Base-by-base conservation (phyloP, 2,329 filamentous ascomycete genomes). In the Ceratocystis smalleyi region DNA sequence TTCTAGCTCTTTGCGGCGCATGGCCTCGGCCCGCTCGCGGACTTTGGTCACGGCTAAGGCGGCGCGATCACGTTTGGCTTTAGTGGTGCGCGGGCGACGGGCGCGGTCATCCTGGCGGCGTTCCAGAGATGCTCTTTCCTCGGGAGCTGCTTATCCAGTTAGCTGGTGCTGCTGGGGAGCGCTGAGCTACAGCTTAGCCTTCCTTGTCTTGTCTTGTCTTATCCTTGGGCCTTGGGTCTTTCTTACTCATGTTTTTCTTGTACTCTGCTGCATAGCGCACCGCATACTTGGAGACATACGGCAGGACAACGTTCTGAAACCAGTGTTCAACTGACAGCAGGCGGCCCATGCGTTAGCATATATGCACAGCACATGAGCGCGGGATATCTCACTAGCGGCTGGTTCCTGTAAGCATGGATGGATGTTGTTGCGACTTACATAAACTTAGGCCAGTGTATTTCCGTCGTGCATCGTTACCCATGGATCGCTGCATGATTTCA, bases 391-490 rank as follows among this genome's bases (percentile, higher is more conserved):
- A 45, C 32, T 45, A 19, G 35, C 24, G 10, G n/a, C 47, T 22
- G 3, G 8, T 51, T n/a, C 12, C 10, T 51, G 47, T n/a, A 6
- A 24, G n/a, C 12, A 7, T 51, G n/a, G 6, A 19, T 51, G 10
- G 10, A 40, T 40, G 47, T 35, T 40, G 47, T 35, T 15, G 19
- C 15, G 10, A 66, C 76, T 72, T 69, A 78, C 75, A 75, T 35
- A 77, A 71, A 72, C 76, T 74, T 1, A 73, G 70, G 1, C 68
- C 68, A 0, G 72, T 77, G 65, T 79, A 79, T 2, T 66, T 65
- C 5, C 77, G 74, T 19, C 74, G 75, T 27, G 73, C 71, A 2
- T 69, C 65, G 0, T 61, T 57, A 0, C 74, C 73, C 70, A 78
- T 73, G 3, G 64, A 68, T 5, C 64, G 43, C 40, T 75, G 72